Evolutionary conservation across 305 asterid genomes (phyloP).

Genomic region (Fraxinus xanthoxyloides): DNA sequence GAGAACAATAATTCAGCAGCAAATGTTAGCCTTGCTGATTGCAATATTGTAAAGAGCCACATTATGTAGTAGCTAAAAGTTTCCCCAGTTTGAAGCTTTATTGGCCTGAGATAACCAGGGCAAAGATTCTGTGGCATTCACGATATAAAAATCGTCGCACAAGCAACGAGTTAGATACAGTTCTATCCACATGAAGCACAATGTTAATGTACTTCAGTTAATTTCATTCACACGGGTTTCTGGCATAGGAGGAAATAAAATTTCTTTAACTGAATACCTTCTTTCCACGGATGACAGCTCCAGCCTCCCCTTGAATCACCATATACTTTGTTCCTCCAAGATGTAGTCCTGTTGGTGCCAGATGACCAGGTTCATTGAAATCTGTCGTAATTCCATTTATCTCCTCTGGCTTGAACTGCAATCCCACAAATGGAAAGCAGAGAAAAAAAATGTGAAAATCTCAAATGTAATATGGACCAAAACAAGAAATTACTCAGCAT

Average conservation of each 20-base stretch:
- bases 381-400: slow-evolving; percentile 37
- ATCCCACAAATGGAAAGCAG: not conserved
- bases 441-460: not conserved
- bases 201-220: not conserved
- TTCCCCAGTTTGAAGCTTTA: not conserved
- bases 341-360: slow-evolving; percentile 54
- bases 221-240: not conserved
- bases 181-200: not conserved
- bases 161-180: not conserved
- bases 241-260: not conserved
- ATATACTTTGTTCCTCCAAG: slow-evolving; percentile 57
- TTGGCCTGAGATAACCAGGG: no score
- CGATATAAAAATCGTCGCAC: not conserved
- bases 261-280: slow-evolving; percentile 33
- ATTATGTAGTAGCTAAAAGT: not conserved
- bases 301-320: slow-evolving; percentile 83
- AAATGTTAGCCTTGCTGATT: not conserved
- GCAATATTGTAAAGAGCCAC: not conserved
- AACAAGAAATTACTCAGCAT: not conserved
- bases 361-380: slow-evolving; percentile 39
- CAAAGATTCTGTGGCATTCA: not conserved
- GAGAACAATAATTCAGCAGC: not conserved
- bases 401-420: slow-evolving; percentile 57
- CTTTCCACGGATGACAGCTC: slow-evolving; percentile 74
- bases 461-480: not conserved